phyloP scores from a whole-genome alignment of 306 rosid genomes.

The Quercus ilex region DNA sequence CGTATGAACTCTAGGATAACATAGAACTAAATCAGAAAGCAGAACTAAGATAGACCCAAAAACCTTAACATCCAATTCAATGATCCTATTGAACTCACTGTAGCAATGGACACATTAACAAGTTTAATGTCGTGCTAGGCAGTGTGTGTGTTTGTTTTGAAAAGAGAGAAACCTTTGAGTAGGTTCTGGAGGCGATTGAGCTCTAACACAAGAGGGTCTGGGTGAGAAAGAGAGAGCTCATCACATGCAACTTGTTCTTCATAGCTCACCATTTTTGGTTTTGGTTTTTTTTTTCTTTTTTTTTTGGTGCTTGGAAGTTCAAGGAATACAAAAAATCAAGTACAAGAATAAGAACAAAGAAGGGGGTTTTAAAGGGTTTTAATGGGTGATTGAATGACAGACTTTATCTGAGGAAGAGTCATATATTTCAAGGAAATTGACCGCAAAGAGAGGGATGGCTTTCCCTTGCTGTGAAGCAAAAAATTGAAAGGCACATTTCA shows the following conservation, averaged over 20 bases:
- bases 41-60: neutral
- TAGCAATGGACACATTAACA: neutral
- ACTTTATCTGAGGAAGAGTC: constrained; percentile 35
- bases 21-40: neutral
- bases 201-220: constrained; percentile 62
- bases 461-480: constrained; percentile 50
- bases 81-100: neutral
- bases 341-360: constrained; percentile 10
- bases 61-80: neutral
- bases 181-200: constrained; percentile 68
- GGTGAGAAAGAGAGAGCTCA: constrained; percentile 43
- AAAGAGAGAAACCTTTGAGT: constrained; percentile 52
- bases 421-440: constrained; percentile 54
- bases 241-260: constrained; percentile 52
- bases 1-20: neutral
- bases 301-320: neutral
- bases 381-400: neutral
- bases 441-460: constrained; percentile 45
- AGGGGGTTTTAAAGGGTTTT: constrained; percentile 7
- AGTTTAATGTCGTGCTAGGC: neutral
- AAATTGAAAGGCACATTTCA: constrained; percentile 19
- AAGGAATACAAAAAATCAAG: constrained; percentile 4
- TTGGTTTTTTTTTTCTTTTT: neutral
- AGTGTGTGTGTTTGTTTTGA: neutral
- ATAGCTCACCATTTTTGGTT: constrained; percentile 42